A percentile compares a stretch with the other conserved stretches of the same genome.
phyloP scores from a whole-genome alignment of 805 yeast genomes.

The Zygoascus tannicola region DNA sequence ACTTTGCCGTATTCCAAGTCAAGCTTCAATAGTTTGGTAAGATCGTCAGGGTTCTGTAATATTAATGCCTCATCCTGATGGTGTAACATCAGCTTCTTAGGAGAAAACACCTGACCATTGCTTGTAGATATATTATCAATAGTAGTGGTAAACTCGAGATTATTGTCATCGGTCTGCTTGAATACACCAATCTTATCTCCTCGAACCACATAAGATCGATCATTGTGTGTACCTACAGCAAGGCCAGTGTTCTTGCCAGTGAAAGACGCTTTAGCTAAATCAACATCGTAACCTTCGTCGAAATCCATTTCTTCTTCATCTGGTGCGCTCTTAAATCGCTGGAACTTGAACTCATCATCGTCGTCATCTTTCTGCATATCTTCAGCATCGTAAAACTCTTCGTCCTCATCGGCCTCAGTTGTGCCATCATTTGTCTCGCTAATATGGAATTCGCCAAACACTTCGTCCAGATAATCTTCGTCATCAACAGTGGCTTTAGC shows the following conservation, averaged over 20 bases:
- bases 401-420: slow-evolving; percentile 23
- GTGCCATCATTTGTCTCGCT: slow-evolving; percentile 24
- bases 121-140: slow-evolving; percentile 49
- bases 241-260: slow-evolving; percentile 50
- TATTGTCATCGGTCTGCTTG: slow-evolving; percentile 42
- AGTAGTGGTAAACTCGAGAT: slow-evolving; percentile 56
- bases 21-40: slow-evolving; percentile 52
- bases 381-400: slow-evolving; percentile 23
- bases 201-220: slow-evolving; percentile 70
- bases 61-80: slow-evolving; percentile 62
- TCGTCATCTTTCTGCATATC: slow-evolving; percentile 29
- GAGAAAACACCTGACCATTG: slow-evolving; percentile 43
- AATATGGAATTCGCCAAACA: slow-evolving; percentile 37
- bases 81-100: slow-evolving; percentile 66
- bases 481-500: slow-evolving; percentile 34
- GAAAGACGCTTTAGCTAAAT: slow-evolving; percentile 19
- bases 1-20: slow-evolving; percentile 72
- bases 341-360: slow-evolving; percentile 17
- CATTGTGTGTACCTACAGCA: slow-evolving; percentile 60
- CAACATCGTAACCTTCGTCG: slow-evolving; percentile 23
- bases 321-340: too few species aligned
- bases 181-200: slow-evolving; percentile 78
- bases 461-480: slow-evolving; percentile 47
- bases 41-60: slow-evolving; percentile 44
- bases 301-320: slow-evolving; percentile 29